These are phyloP conservation scores for Cladorrhinum sp. DNA, from an alignment of 2,329 filamentous ascomycete genomes.

Conservation along the genomic window DNA sequence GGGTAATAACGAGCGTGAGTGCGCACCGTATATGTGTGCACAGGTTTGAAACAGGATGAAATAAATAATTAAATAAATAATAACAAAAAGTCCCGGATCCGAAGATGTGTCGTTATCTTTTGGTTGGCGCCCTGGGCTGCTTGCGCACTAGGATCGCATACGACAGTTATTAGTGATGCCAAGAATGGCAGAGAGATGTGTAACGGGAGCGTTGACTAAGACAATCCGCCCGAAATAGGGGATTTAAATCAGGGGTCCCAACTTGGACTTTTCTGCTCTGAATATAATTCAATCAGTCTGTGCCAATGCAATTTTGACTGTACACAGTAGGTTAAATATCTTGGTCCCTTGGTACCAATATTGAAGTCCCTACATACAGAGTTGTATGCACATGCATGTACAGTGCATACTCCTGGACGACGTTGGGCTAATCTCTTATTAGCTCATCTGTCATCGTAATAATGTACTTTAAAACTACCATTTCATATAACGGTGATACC, in stretches of 20 bases:
- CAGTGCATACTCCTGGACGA: not conserved
- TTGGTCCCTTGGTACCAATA: no score
- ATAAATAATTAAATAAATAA: no score
- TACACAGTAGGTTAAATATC: no score
- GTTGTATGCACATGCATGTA: not conserved
- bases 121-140: conserved; percentile 1
- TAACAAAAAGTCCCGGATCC: conserved; percentile 3
- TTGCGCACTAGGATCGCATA: conserved; percentile 1
- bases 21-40: not conserved
- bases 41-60: not conserved
- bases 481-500: not conserved
- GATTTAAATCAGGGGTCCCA: not conserved
- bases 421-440: not conserved
- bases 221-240: conserved; percentile 4
- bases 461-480: no score
- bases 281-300: not conserved
- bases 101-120: conserved; percentile 12
- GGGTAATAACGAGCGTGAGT: conserved; percentile 13
- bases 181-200: conserved; percentile 7
- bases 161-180: conserved; percentile 1
- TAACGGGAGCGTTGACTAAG: conserved; percentile 6
- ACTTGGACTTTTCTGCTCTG: not conserved
- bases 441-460: not conserved
- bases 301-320: not conserved
- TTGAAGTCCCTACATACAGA: no score